Base-by-base conservation (phyloP, 208 protist species). In the Leishmania aethiopica region DNA sequence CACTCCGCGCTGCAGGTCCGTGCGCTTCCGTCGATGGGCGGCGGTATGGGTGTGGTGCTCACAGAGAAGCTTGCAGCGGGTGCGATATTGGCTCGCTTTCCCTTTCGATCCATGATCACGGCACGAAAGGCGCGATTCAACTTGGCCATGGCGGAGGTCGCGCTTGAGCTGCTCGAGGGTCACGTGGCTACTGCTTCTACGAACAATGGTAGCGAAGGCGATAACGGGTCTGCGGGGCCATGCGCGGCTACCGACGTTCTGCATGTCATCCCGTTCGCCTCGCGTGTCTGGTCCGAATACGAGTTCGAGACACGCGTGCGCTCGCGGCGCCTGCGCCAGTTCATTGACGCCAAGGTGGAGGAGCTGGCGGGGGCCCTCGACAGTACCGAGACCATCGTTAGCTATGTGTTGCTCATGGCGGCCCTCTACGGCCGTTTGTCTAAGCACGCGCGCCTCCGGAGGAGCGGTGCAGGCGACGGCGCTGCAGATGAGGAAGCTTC, bases 1-100 rank as follows among this genome's bases (percentile, higher is more conserved):
- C 94, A 91, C 79, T 55, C 85, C 13, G 67, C 62, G 1, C 82
- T 98, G 57, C 77, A 77, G n/a, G 88, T 93, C 0, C 42, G 73
- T 57, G 73, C 86, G 11, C 83, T 98, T 66, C 84, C 89, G 40
- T 83, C 79, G 15, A 98, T 98, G 95, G 95, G 95, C 42, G 95
- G 95, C 35, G 95, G 95, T 42, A 89, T 95, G 67, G 95, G 95
- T 13, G 85, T 97, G 42, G 79, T 94, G 28, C 88, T 90, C 42
- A 84, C 78, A 8, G 83, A 77, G 10, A 28, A n/a, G 10, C 59
- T 95, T 25, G 60, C 78, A 0, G 74, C 90, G 3, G 87, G 84
- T 0, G 89, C 87, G 6, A n/a, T 70, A 42, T 85, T 98, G 7
- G 94, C 87, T 37, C 77, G 49, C 25, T 88, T 98, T 37, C 93